Base-by-base conservation (phyloP, 768 basidiomycete species). In the Hericium erinaceus region DNA sequence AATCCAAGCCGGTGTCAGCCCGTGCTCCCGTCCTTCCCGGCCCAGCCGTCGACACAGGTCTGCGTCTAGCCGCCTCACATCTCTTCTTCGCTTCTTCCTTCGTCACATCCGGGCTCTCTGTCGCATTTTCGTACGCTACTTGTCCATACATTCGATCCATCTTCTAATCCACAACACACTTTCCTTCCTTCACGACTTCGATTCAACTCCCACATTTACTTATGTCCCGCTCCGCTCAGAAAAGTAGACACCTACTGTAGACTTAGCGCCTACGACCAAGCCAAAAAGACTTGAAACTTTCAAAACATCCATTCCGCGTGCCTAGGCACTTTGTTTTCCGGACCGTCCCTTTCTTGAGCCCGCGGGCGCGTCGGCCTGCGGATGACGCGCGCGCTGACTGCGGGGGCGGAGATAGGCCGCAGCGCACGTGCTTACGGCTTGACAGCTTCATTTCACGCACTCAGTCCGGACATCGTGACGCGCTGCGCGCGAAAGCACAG, bases 11-110 rank as follows among this genome's bases (percentile, higher is more conserved):
- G 54, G n/a, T 37, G 54, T 20, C 38, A 37, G 39, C 33, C 39
- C 22, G 20, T 61, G 2, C 48, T 63, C 4, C 26, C 60, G 6
- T 38, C 62, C 0, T 63, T 63, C 16, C 60, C 60, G 9, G 61
- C 60, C 0, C 57, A 61, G 37, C 44, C 60, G 2, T 55, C 61
- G 1, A 10, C 62, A 22, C 57, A 48, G 11, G 60, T 63, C 1
- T 61, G 52, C 13, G 62, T 46, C 2, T 63, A 63, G 62, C 49
- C 41, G 49, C 49, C 22, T 40, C 37, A 2, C 20, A 39, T 56
- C 20, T n/a, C 15, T 56, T 52, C 33, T 33, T n/a, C 20, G 28
- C 26, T 44, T 7, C n/a, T 7, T 49, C 15, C 4, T 20, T 12
- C 20, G 49, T 50, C 15, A 1, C 18, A 16, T 52, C 38, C 13